Conservation (phyloP, 2,329 filamentous ascomycete species). For the Drechmeria coniospora region DNA sequence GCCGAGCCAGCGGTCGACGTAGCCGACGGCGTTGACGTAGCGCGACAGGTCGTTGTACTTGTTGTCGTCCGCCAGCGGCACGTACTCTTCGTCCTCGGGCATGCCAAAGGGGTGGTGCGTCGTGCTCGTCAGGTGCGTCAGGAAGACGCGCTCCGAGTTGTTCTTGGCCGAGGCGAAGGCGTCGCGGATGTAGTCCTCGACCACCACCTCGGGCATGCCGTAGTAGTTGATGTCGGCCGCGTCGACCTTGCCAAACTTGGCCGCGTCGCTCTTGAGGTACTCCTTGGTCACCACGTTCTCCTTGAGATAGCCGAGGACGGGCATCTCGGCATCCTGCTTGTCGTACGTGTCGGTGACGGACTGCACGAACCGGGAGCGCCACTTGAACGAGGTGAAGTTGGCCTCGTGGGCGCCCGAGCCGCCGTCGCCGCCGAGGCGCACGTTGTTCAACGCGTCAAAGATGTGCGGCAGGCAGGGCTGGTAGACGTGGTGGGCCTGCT, state of each 20-base stretch:
- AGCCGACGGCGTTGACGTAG: constrained; percentile 18
- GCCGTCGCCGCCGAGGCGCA: constrained; percentile 3
- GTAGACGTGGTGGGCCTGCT: constrained; percentile 25
- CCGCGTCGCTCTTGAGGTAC: constrained; percentile 13
- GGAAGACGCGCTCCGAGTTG: constrained; percentile 16
- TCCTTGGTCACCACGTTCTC: constrained; percentile 13
- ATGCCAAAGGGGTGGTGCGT: constrained; percentile 19
- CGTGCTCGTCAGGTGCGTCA: constrained; percentile 21
- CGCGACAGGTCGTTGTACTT: constrained; percentile 14
- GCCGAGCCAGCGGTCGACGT: constrained; percentile 17
- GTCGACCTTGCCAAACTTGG: constrained; percentile 14
- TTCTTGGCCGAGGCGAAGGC: constrained; percentile 13
- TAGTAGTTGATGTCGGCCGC: constrained; percentile 20
- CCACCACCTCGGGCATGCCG: constrained; percentile 15
- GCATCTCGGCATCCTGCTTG: constrained; percentile 16
- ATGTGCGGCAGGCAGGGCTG: constrained; percentile 28
- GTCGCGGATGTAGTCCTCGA: constrained; percentile 18
- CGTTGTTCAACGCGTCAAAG: constrained; percentile 17
- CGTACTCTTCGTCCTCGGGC: constrained; percentile 13
- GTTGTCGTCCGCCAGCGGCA: constrained; percentile 10
- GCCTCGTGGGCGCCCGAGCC: neutral
- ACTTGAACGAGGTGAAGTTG: constrained; percentile 12
- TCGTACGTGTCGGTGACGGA: constrained; percentile 18
- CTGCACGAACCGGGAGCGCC: constrained; percentile 18
- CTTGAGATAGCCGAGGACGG: constrained; percentile 13